A percentile compares a stretch with the other conserved stretches of the same genome.
These are phyloP conservation scores for Kernera saxatilis DNA, from an alignment of 345 rosid species.

Conservation along the genomic window DNA sequence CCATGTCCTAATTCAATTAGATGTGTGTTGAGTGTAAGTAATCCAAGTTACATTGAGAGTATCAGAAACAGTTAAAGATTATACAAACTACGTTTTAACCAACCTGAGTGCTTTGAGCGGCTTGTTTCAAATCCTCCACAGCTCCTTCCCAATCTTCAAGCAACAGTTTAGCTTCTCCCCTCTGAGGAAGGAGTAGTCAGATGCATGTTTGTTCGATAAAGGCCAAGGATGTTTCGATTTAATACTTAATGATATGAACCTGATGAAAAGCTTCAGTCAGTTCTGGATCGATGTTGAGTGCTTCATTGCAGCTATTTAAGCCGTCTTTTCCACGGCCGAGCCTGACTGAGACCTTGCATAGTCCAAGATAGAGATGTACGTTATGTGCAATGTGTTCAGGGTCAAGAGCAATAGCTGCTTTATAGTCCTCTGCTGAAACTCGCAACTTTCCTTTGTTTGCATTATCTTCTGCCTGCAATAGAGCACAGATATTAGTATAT, in stretches of 20 bases:
- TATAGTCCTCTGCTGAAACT: constrained; percentile 82
- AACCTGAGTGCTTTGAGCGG: constrained; percentile 90
- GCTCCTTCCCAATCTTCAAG: constrained; percentile 99
- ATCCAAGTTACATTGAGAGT: not conserved
- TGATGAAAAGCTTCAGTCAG: constrained; percentile 87
- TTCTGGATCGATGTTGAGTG: constrained; percentile 73
- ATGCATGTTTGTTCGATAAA: not conserved
- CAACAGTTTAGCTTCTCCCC: constrained; percentile 95
- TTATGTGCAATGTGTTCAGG: constrained; percentile 82
- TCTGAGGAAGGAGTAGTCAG: constrained; percentile 37
- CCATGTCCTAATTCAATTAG: constrained; percentile 57
- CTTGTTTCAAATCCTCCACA: constrained; percentile 76
- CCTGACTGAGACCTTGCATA: constrained; percentile 85
- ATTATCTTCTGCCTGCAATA: constrained; percentile 86
- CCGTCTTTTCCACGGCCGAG: constrained; percentile 97
- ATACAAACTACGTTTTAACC: constrained; percentile 12
- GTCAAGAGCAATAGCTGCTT: constrained; percentile 79
- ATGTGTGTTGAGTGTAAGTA: constrained; percentile 1
- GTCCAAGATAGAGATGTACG: constrained; percentile 87
- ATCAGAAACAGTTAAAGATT: not conserved
- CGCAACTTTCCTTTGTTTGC: constrained; percentile 83
- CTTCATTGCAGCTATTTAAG: constrained; percentile 71
- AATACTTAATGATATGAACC: constrained; percentile 38
- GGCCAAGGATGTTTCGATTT: not conserved
- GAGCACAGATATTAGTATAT: not conserved